A percentile compares a stretch with the other conserved stretches of the same genome.
These are phyloP conservation scores for Malassezia japonica DNA, from an alignment of 1,284 basidiomycete species.

Conservation along the genomic window DNA sequence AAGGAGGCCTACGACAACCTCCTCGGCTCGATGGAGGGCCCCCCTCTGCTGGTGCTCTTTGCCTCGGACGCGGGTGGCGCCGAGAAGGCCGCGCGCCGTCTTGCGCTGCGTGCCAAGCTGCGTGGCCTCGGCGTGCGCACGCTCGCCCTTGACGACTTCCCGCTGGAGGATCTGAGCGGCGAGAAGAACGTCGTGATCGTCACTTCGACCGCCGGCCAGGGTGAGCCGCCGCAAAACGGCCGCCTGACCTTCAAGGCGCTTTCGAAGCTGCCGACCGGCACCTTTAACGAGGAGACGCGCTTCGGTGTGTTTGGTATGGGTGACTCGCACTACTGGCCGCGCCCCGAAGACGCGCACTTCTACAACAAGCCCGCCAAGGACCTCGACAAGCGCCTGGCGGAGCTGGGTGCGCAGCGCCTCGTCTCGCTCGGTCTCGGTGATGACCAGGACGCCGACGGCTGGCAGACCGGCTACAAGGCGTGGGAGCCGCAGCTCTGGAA, in stretches of 20 bases:
- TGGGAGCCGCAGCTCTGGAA: conserved; percentile 95
- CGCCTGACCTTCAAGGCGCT: conserved; percentile 77
- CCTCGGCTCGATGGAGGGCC: conserved; percentile 74
- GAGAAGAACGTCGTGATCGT: conserved; percentile 71
- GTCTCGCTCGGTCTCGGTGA: conserved; percentile 66
- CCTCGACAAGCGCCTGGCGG: conserved; percentile 59
- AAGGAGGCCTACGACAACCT: conserved; percentile 77
- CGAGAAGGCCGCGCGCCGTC: conserved; percentile 87
- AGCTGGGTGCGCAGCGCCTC: conserved; percentile 38
- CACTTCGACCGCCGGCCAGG: conserved; percentile 95
- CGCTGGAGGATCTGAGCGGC: conserved; percentile 57
- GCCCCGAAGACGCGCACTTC: conserved; percentile 87
- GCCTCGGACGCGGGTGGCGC: conserved; percentile 89
- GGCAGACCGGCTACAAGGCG: conserved; percentile 86
- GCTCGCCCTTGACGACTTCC: conserved; percentile 61
- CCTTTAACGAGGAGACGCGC: conserved; percentile 27
- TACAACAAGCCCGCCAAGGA: conserved; percentile 97
- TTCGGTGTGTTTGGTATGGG: conserved; percentile 82
- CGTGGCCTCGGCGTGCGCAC: conserved; percentile 64
- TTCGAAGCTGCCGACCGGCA: conserved; percentile 52
- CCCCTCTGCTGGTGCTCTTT: conserved; percentile 76
- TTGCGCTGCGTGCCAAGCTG: conserved; percentile 71
- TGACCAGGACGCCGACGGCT: conserved; percentile 93
- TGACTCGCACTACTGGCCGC: conserved; percentile 98
- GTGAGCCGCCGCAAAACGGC: conserved; percentile 93